Evolutionary conservation across 2,329 filamentous ascomycete species (phyloP), one percentile per base, ranked within the genome.

Genomic region (Aspergillus ochraceoroseus): DNA sequence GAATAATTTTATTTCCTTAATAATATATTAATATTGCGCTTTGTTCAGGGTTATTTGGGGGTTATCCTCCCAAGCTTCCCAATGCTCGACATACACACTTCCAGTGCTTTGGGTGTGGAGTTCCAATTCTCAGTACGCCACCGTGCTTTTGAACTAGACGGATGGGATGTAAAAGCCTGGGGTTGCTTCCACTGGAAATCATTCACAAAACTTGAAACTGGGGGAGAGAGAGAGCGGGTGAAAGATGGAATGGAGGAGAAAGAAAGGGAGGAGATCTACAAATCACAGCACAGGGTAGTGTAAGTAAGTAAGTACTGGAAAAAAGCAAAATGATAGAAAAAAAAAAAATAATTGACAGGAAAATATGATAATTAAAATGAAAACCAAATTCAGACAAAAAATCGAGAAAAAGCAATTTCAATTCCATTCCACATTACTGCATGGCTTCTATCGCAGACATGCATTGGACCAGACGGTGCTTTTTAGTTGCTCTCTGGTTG

Each of bases 361-460:
- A 41, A 29, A 35, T 20, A 42, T 30, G n/a, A n/a, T n/a, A n/a
- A n/a, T n/a, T n/a, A 39, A 19, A 39, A 37, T 36, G n/a, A n/a
- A n/a, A n/a, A n/a, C n/a, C n/a, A n/a, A n/a, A n/a, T n/a, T n/a
- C n/a, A n/a, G n/a, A n/a, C n/a, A n/a, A n/a, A n/a, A n/a, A n/a
- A n/a, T n/a, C n/a, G n/a, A n/a, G n/a, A n/a, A n/a, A n/a, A n/a
- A n/a, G 31, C 35, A 38, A 37, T 47, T 41, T 41, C 38, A 44
- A 37, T 44, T 44, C n/a, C n/a, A n/a, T n/a, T 44, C 40, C 42
- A 39, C 42, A 34, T 46, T 51, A 43, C 41, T 50, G 45, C 51
- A 53, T 43, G 48, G 38, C 42, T 39, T 39, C 32, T 40, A 43
- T 38, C 32, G 38, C 35, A 51, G 40, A 44, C 39, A 37, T 51